A percentile compares a stretch with the other conserved stretches of the same genome.
phyloP scores from a whole-genome alignment of 306 rosid genomes.

The Abrus pulchellus region DNA sequence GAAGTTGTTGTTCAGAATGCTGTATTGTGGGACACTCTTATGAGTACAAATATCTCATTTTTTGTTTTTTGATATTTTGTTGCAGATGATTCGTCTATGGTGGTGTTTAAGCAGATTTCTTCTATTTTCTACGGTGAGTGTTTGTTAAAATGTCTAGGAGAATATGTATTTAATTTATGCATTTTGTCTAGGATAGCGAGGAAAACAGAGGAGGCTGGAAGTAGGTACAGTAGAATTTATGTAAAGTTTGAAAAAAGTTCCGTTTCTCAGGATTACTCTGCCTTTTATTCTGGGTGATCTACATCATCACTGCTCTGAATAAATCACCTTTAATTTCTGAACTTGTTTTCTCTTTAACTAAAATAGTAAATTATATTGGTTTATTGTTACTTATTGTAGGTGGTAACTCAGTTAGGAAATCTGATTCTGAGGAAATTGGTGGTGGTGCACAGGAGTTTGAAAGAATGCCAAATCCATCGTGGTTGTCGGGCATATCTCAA shows the following conservation, averaged over 20 bases:
- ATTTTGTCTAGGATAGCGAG: conserved; percentile 21
- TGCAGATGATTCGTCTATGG: conserved; percentile 62
- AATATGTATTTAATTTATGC: background rate
- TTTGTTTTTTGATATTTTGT: conserved; percentile 39
- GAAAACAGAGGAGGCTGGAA: conserved; percentile 27
- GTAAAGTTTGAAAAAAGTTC: background rate
- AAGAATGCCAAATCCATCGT: conserved; percentile 49
- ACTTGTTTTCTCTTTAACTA: conserved; percentile 32
- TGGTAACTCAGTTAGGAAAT: conserved; percentile 39
- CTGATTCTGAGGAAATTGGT: conserved; percentile 44
- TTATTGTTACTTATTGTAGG: conserved; percentile 54
- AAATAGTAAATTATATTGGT: conserved; percentile 11
- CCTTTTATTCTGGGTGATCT: conserved; percentile 19
- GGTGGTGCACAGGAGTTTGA: conserved; percentile 50
- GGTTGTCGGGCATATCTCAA: conserved; percentile 51
- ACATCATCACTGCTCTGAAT: background rate
- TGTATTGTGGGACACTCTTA: background rate
- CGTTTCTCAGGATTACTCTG: background rate
- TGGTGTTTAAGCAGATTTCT: conserved; percentile 48
- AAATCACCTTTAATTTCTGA: conserved; percentile 6
- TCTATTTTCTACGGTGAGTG: conserved; percentile 67
- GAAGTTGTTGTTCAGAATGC: background rate
- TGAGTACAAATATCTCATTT: background rate
- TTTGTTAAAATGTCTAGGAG: conserved; percentile 48
- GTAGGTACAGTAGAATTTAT: background rate